A percentile compares a stretch with the other conserved stretches of the same genome.
Evolutionary conservation across 2,329 filamentous ascomycete species (phyloP).

Genomic region (Aspergillus pseudoglaucus): DNA sequence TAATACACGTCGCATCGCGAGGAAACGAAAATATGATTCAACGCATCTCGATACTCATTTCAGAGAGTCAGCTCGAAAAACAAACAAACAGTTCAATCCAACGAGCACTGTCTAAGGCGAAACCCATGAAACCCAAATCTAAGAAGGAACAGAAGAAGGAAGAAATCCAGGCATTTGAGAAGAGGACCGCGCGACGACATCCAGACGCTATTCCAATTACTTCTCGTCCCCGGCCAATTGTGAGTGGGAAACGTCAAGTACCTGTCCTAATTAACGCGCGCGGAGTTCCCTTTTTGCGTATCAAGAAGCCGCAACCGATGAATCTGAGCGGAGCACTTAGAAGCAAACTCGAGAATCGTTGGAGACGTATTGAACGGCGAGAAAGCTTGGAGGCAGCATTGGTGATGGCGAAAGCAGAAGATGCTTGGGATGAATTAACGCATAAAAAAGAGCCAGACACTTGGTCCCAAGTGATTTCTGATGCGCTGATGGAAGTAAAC

Average conservation of each 20-base stretch:
- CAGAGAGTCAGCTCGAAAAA: slow-evolving; percentile 17
- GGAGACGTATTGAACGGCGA: slow-evolving; percentile 27
- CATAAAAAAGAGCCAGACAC: slow-evolving; percentile 11
- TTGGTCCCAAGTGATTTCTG: slow-evolving; percentile 20
- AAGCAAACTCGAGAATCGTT: slow-evolving; percentile 29
- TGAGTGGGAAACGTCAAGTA: slow-evolving; percentile 33
- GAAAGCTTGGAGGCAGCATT: slow-evolving; percentile 24
- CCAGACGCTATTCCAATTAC: slow-evolving; percentile 29
- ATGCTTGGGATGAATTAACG: slow-evolving; percentile 35
- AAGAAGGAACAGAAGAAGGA: slow-evolving; percentile 17
- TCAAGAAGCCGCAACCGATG: slow-evolving; percentile 40
- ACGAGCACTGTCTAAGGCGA: slow-evolving; percentile 9
- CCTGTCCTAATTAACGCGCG: slow-evolving; percentile 38
- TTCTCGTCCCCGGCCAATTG: slow-evolving; percentile 26
- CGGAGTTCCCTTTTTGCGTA: slow-evolving; percentile 38
- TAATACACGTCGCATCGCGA: slow-evolving; percentile 28
- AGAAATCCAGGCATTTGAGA: slow-evolving; percentile 19
- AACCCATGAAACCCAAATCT: slow-evolving; percentile 17
- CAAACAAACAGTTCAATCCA: slow-evolving; percentile 16
- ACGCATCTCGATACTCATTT: slow-evolving; percentile 21
- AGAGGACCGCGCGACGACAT: slow-evolving; percentile 24
- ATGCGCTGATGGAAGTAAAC: slow-evolving; percentile 15
- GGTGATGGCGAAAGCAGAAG: slow-evolving; percentile 34
- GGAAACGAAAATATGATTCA: slow-evolving; percentile 19
- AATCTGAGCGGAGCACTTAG: slow-evolving; percentile 33